These are phyloP conservation scores for Pulveroboletus sp. DNA, from an alignment of 1,284 basidiomycete species.

Conservation along the genomic window DNA sequence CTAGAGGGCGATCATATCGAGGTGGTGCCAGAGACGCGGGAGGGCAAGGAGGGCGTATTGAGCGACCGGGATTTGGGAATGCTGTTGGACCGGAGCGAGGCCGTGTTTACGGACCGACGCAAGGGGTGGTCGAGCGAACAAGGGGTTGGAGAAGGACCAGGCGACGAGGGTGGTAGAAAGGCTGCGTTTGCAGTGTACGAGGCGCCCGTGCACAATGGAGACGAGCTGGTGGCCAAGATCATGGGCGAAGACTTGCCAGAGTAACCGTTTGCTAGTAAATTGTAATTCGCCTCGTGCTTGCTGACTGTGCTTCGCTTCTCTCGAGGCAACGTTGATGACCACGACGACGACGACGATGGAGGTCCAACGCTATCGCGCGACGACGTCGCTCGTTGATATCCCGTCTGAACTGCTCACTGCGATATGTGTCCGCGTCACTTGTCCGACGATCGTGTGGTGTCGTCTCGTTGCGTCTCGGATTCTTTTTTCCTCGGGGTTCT, in stretches of 20 bases:
- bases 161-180: constrained; percentile 39
- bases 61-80: constrained; percentile 79
- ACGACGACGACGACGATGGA: not conserved
- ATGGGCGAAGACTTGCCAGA: constrained; percentile 51
- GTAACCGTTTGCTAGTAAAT: too few species aligned
- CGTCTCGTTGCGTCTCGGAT: constrained; percentile 38
- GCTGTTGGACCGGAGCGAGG: constrained; percentile 79
- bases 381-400: constrained; percentile 13
- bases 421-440: constrained; percentile 12
- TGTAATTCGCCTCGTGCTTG: not conserved
- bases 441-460: constrained; percentile 23
- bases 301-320: too few species aligned
- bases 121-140: constrained; percentile 70
- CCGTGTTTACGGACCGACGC: constrained; percentile 75
- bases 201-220: constrained; percentile 65
- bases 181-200: constrained; percentile 86
- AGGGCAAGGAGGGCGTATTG: constrained; percentile 71
- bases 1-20: constrained; percentile 90
- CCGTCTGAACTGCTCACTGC: constrained; percentile 21
- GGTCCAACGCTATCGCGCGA: not conserved
- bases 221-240: constrained; percentile 73
- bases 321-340: not conserved
- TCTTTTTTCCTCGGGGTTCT: too few species aligned
- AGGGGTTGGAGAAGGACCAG: constrained; percentile 20
- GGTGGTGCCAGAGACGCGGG: constrained; percentile 73